Conservation (phyloP, 306 rosid genomes). For the Casuarina glauca region DNA sequence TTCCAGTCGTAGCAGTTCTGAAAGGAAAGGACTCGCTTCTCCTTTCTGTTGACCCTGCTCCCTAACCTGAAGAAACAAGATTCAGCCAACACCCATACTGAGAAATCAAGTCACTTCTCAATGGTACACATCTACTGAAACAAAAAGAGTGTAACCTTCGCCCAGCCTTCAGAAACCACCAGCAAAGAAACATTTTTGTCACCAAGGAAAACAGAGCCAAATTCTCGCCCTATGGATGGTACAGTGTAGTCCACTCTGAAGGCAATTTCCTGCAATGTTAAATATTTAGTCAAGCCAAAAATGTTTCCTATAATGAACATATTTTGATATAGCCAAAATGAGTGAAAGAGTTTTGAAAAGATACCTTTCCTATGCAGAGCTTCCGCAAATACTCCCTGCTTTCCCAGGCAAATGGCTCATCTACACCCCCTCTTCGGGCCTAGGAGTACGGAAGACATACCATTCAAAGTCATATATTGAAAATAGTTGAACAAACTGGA, state of each 20-base stretch:
- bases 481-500: background rate
- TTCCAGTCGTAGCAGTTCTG: slow-evolving; percentile 74
- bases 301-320: slow-evolving; percentile 1
- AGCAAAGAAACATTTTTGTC: slow-evolving; percentile 75
- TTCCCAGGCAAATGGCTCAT: slow-evolving; percentile 97
- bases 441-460: slow-evolving; percentile 24
- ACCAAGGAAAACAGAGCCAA: slow-evolving; percentile 84
- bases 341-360: background rate
- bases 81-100: slow-evolving; percentile 15
- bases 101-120: slow-evolving; percentile 6
- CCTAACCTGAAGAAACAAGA: slow-evolving; percentile 59
- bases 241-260: slow-evolving; percentile 85
- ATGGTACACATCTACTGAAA: background rate
- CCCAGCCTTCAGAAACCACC: slow-evolving; percentile 94
- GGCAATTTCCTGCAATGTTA: slow-evolving; percentile 67
- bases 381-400: slow-evolving; percentile 91
- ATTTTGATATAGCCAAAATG: slow-evolving; percentile 19
- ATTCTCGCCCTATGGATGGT: slow-evolving; percentile 78
- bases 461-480: background rate
- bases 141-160: slow-evolving; percentile 58
- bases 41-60: slow-evolving; percentile 91
- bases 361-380: slow-evolving; percentile 87
- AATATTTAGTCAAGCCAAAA: slow-evolving; percentile 14
- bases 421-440: slow-evolving; percentile 89
- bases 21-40: slow-evolving; percentile 84